Evolutionary conservation across 352 stramenopile species (phyloP), one percentile per base, ranked within the genome.

Genomic region (Phytophthora chlamydospora): DNA sequence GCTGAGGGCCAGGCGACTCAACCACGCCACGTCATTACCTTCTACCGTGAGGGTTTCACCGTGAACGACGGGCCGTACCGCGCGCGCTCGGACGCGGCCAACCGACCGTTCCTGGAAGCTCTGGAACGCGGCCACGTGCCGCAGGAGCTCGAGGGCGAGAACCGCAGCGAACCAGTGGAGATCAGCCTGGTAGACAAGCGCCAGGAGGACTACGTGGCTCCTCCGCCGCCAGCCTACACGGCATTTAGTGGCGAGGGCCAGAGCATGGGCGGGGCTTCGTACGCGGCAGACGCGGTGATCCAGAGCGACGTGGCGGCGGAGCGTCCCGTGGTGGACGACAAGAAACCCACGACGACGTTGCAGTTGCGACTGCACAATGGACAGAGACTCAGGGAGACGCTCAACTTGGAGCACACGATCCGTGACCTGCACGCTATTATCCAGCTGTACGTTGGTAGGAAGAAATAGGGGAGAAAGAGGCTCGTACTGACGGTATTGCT

Each of bases 351-450:
- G 58, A 97, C 90, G 35, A 95, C 83, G 60, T 69, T 97, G 58
- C 90, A 97, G 76, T 88, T 97, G 42, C 87, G 88, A 47, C 75
- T 97, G 48, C 82, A 93, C 62, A 90, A 95, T 65, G 89, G 89
- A 46, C 78, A 82, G 59, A 76, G 88, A 4, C 58, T 96, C 46
- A 71, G 82, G 51, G 88, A 93, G 68, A 93, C 83, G 49, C 75
- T 97, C 16, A 97, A 97, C 63, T 72, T 95, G 58, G 68, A 86
- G 38, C 88, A 97, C 73, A 96, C 89, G n/a, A 68, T 97, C 39
- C 82, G 78, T 52, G 87, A 96, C 59, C 62, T 97, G 32, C 86
- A 97, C 59, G 88, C 89, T 12, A 90, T 96, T 66, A 89, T 97
- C 62, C 81, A 88, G 45, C 49, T 91, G 81, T 89, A 74, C 53